A percentile compares a stretch with the other conserved stretches of the same genome.
These are phyloP conservation scores for Microdochium paspali DNA, from an alignment of 2,329 filamentous ascomycete genomes.

Conservation along the genomic window DNA sequence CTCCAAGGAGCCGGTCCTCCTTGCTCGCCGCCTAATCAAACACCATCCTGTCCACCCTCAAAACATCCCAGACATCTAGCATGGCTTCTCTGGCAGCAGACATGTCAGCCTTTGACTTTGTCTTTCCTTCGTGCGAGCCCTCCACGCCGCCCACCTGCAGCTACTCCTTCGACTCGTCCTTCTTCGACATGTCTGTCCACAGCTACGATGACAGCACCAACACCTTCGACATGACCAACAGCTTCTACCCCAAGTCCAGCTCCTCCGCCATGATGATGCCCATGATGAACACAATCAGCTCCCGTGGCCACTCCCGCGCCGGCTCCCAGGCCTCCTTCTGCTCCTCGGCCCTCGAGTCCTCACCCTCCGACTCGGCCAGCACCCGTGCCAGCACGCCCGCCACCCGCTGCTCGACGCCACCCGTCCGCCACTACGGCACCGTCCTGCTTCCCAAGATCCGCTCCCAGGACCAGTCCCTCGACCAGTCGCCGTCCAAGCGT, in stretches of 20 bases:
- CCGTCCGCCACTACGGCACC: slow-evolving; percentile 70
- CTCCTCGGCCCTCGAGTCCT: slow-evolving; percentile 50
- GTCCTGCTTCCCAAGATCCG: slow-evolving; percentile 79
- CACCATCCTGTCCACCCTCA: slow-evolving; percentile 13
- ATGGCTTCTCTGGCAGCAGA: slow-evolving; percentile 37
- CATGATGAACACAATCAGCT: slow-evolving; percentile 7
- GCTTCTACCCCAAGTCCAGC: background rate
- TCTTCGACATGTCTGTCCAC: slow-evolving; percentile 45
- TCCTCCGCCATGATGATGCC: background rate
- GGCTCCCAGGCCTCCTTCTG: slow-evolving; percentile 59
- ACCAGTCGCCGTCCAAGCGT: slow-evolving; percentile 47
- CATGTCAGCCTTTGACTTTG: slow-evolving; percentile 50
- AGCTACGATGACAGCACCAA: background rate
- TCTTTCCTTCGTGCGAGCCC: slow-evolving; percentile 43
- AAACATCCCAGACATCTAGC: slow-evolving; percentile 28
- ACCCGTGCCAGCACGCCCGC: slow-evolving; percentile 61
- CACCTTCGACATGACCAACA: background rate
- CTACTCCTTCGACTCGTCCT: slow-evolving; percentile 46
- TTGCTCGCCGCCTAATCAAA: background rate
- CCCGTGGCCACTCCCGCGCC: slow-evolving; percentile 47
- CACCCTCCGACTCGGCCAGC: slow-evolving; percentile 54
- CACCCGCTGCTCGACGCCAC: slow-evolving; percentile 44
- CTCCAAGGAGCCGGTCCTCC: background rate
- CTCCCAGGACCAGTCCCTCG: slow-evolving; percentile 70
- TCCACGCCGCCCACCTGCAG: slow-evolving; percentile 40